Evolutionary conservation across 805 yeast genomes (phyloP).

Genomic region (Allodekkera sacchari): DNA sequence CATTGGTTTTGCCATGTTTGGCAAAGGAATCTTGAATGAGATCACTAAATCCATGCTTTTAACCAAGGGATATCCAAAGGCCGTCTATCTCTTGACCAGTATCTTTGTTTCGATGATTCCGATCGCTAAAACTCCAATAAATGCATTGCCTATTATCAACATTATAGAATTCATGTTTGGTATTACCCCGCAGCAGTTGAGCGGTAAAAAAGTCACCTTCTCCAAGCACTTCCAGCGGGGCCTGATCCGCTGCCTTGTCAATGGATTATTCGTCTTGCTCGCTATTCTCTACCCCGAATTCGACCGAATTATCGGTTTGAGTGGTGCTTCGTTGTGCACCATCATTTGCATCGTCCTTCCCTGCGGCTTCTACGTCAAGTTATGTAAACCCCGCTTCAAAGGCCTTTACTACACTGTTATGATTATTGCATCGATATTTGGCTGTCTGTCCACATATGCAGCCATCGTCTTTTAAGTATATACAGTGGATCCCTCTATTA

Average conservation of each 20-base stretch:
- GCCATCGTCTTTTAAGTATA: slow-evolving; percentile 20
- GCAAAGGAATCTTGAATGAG: slow-evolving; percentile 57
- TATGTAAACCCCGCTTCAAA: slow-evolving; percentile 44
- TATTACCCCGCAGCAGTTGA: slow-evolving; percentile 21
- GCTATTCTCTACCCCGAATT: slow-evolving; percentile 76
- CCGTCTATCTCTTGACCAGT: slow-evolving; percentile 50
- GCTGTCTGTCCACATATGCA: slow-evolving; percentile 56
- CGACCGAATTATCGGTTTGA: slow-evolving; percentile 73
- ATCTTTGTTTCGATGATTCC: slow-evolving; percentile 72
- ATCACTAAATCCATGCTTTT: slow-evolving; percentile 67
- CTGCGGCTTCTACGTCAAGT: slow-evolving; percentile 58
- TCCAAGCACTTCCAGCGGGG: slow-evolving; percentile 8
- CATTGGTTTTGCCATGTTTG: slow-evolving; percentile 76
- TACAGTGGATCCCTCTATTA: not conserved
- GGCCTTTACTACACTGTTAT: slow-evolving; percentile 35
- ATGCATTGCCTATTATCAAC: slow-evolving; percentile 80
- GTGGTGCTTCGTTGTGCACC: slow-evolving; percentile 80
- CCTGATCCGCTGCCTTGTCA: slow-evolving; percentile 41
- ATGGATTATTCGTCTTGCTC: slow-evolving; percentile 51
- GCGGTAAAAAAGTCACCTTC: slow-evolving; percentile 8
- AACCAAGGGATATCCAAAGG: slow-evolving; percentile 59
- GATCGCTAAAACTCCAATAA: slow-evolving; percentile 77
- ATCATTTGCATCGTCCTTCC: slow-evolving; percentile 76
- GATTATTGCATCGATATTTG: slow-evolving; percentile 37
- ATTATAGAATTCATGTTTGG: slow-evolving; percentile 47